These are phyloP conservation scores for Rhynchosporium secalis DNA, from an alignment of 2,329 filamentous ascomycete species.

Conservation along the genomic window DNA sequence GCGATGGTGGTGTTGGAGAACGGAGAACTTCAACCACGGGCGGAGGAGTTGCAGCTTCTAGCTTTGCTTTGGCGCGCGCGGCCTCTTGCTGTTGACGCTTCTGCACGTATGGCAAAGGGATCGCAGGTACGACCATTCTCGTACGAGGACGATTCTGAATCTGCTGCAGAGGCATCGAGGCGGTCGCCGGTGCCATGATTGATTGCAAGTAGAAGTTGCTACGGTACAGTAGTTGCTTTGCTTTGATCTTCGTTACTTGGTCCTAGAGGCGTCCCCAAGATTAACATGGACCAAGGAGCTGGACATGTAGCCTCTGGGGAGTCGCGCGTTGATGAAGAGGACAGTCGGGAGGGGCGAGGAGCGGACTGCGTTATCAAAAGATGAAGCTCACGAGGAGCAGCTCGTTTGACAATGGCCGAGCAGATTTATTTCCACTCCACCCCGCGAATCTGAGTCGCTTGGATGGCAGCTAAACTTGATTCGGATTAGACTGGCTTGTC, in stretches of 20 bases:
- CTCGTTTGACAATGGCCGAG: slow-evolving; percentile 1
- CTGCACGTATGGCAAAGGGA: slow-evolving; percentile 40
- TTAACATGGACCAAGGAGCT: slow-evolving; percentile 39
- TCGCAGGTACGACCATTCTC: slow-evolving; percentile 37
- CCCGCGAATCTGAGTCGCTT: slow-evolving; percentile 5
- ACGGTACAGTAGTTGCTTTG: neutral
- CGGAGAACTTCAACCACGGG: slow-evolving; percentile 10
- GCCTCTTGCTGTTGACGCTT: slow-evolving; percentile 36
- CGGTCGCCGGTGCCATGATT: slow-evolving; percentile 35
- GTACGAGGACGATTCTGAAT: slow-evolving; percentile 37
- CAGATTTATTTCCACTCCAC: slow-evolving; percentile 14
- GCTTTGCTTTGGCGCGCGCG: slow-evolving; percentile 30
- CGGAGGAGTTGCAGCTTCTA: slow-evolving; percentile 23
- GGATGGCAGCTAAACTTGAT: slow-evolving; percentile 6
- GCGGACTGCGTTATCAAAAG: slow-evolving; percentile 5
- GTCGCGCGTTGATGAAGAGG: slow-evolving; percentile 22
- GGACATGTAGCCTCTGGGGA: slow-evolving; percentile 41
- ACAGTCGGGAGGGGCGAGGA: slow-evolving; percentile 1
- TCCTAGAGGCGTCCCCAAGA: slow-evolving; percentile 41
- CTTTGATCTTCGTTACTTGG: slow-evolving; percentile 18
- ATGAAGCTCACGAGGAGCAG: slow-evolving; percentile 7
- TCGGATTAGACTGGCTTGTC: neutral
- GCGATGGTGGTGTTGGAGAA: slow-evolving; percentile 5
- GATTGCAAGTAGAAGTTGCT: slow-evolving; percentile 11
- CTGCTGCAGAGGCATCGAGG: slow-evolving; percentile 37